Percentiles rank a stretch among this genome's conserved stretches.
These are phyloP conservation scores for Zea luxurians DNA, from an alignment of 176 grass and related monocot species.

Conservation along the genomic window DNA sequence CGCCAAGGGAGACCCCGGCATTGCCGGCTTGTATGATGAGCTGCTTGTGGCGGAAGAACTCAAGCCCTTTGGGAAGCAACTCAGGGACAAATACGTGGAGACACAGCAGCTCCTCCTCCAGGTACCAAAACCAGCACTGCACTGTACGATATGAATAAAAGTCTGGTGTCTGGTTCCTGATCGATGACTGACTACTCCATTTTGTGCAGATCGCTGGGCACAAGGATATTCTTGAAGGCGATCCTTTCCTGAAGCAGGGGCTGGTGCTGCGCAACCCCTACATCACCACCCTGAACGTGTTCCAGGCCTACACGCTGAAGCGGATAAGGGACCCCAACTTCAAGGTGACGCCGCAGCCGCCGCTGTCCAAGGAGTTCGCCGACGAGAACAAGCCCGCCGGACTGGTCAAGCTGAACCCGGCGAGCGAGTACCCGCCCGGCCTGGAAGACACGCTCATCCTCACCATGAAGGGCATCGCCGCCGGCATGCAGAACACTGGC, in stretches of 20 bases:
- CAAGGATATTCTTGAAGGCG: slow-evolving; percentile 51
- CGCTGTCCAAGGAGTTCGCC: slow-evolving; percentile 49
- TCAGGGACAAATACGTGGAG: slow-evolving; percentile 61
- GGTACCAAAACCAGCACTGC: slow-evolving; percentile 29
- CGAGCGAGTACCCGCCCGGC: slow-evolving; percentile 62
- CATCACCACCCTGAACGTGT: slow-evolving; percentile 67
- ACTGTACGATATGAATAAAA: too few relatives aligned
- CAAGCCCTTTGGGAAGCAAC: slow-evolving; percentile 55
- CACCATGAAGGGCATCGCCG: slow-evolving; percentile 88
- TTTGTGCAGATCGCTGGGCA: slow-evolving; percentile 53
- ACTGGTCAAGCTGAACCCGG: slow-evolving; percentile 57
- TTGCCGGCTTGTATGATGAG: slow-evolving; percentile 69
- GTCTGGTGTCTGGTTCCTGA: too few relatives aligned
- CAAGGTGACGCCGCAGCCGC: slow-evolving; percentile 15
- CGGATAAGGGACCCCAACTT: slow-evolving; percentile 52
- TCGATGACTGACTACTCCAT: neutral
- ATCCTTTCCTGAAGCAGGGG: slow-evolving; percentile 61
- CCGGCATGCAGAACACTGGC: slow-evolving; percentile 83
- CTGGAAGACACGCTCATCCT: slow-evolving; percentile 80
- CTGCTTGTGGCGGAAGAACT: slow-evolving; percentile 67
- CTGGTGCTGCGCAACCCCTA: slow-evolving; percentile 56
- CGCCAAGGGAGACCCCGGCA: slow-evolving; percentile 85
- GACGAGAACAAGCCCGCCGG: slow-evolving; percentile 36
- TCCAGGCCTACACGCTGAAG: slow-evolving; percentile 73
- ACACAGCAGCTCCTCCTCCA: slow-evolving; percentile 61